Base-by-base conservation (phyloP, 352 stramenopile species). In the Phytopythium mirpurense region DNA sequence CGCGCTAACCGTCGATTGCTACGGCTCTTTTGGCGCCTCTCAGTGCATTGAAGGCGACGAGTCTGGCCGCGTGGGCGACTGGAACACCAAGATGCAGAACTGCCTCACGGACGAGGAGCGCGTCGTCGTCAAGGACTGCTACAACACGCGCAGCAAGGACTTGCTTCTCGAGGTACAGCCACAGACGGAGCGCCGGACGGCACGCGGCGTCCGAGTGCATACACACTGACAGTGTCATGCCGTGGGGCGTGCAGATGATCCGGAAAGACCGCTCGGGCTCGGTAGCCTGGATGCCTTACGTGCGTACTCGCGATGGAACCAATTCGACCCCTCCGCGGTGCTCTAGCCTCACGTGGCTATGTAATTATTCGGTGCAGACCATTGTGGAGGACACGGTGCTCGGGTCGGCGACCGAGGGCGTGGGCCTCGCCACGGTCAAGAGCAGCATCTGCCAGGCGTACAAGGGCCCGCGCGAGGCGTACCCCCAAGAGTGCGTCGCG, bases 11-110 rank as follows among this genome's bases (percentile, higher is more conserved):
- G 8, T 27, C 38, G 21, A 18, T 7, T 11, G 6, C 9, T 48
- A 24, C 37, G n/a, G 44, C 49, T 2, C 12, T 1, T 34, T 14
- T 23, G 21, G n/a, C 4, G 19, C 7, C n/a, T 46, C 10, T 8
- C 15, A 90, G 78, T 91, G 80, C 41, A 74, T 91, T 48, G 83
- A 93, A 73, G 71, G 74, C 43, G 74, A 89, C 43, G 79, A 89
- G 51, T 88, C 74, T 10, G 78, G 83, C 29, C 68, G 74, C 11
- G 52, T 72, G n/a, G 76, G 72, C 24, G 78, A 92, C 57, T 93
- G 83, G 83, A 51, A 59, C 23, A 78, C 69, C 42, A 91, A 91
- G 55, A 50, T 89, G 14, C 60, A 78, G 35, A 86, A 85, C 59
- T 93, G 83, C 48, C 67, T 91, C 42, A 80, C 74, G 24, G 56